These are phyloP conservation scores for Mortierella hygrophila DNA, from an alignment of 192 early-diverging fungal species.

Conservation along the genomic window DNA sequence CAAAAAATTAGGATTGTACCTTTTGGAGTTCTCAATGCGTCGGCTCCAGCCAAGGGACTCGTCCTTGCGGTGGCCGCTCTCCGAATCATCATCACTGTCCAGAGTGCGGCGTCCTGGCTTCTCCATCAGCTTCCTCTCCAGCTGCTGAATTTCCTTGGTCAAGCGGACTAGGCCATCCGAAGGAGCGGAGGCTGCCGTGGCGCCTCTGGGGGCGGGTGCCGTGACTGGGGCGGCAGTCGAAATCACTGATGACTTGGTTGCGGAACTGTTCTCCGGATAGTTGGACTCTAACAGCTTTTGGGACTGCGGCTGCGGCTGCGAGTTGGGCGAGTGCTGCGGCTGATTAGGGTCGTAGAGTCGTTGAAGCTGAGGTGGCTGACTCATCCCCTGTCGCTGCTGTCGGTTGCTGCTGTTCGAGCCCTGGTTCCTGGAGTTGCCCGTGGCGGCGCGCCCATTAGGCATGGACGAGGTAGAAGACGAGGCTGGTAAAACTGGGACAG, in stretches of 20 bases:
- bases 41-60: conserved; percentile 29
- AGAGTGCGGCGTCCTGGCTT: conserved; percentile 37
- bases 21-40: conserved; percentile 55
- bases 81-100: conserved; percentile 44
- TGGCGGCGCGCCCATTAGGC: background rate
- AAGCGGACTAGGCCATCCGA: conserved; percentile 33
- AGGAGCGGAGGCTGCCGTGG: conserved; percentile 8
- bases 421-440: conserved; percentile 24
- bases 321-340: conserved; percentile 8
- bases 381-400: conserved; percentile 14
- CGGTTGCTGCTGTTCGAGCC: conserved; percentile 1
- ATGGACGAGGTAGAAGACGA: conserved; percentile 5
- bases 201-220: background rate
- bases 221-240: conserved; percentile 7
- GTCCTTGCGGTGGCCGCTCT: conserved; percentile 15
- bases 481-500: conserved; percentile 36
- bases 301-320: conserved; percentile 44
- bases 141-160: conserved; percentile 53
- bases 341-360: conserved; percentile 44
- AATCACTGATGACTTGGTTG: background rate
- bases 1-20: conserved; percentile 21
- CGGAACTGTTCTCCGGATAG: background rate
- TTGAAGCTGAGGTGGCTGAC: conserved; percentile 15
- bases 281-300: background rate
- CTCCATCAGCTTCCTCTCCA: conserved; percentile 53